Conservation (phyloP, 805 yeast species). For the Saccharomycopsis fermentans region DNA sequence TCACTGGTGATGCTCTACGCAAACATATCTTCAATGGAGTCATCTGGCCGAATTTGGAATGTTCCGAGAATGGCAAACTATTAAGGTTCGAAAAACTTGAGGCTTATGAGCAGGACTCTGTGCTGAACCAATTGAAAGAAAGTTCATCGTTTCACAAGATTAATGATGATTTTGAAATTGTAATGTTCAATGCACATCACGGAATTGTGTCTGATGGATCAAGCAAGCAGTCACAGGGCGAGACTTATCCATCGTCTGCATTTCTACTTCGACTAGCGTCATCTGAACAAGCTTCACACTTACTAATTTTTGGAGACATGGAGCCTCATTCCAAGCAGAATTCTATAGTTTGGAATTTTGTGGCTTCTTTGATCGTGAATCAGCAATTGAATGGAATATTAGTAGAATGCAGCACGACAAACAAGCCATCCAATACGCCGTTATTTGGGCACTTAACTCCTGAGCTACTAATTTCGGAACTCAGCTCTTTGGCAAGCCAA, state of each 20-base stretch:
- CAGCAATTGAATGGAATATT: conserved; percentile 43
- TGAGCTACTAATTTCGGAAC: conserved; percentile 45
- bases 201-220: conserved; percentile 34
- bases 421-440: conserved; percentile 34
- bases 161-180: conserved; percentile 21
- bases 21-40: conserved; percentile 57
- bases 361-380: conserved; percentile 37
- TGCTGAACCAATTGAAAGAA: background rate
- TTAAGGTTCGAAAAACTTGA: conserved; percentile 19
- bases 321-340: conserved; percentile 49
- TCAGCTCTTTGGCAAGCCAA: conserved; percentile 26
- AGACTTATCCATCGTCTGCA: conserved; percentile 38
- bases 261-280: conserved; percentile 38
- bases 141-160: background rate
- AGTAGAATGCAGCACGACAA: conserved; percentile 66
- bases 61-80: conserved; percentile 23
- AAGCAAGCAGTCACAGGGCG: conserved; percentile 8
- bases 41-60: conserved; percentile 65
- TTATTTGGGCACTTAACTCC: conserved; percentile 82
- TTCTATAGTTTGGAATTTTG: conserved; percentile 42
- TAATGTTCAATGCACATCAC: conserved; percentile 31
- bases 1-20: conserved; percentile 43
- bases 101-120: background rate
- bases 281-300: conserved; percentile 23
- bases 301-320: conserved; percentile 75